Evolutionary conservation across 768 basidiomycete genomes (phyloP).

Genomic region (Agrocybe praecox): DNA sequence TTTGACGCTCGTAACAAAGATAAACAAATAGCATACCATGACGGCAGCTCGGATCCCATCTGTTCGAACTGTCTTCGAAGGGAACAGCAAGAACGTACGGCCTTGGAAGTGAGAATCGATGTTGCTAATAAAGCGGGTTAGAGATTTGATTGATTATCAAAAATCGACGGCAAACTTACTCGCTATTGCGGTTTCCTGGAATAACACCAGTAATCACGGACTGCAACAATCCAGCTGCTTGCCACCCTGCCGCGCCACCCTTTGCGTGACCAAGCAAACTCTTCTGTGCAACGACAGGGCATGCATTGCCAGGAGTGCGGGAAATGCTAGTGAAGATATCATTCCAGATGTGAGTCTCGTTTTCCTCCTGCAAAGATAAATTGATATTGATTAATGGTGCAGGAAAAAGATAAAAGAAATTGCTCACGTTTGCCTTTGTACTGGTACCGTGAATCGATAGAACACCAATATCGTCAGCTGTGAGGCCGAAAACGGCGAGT

Average conservation of each 20-base stretch:
- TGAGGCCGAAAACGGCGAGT: constrained; percentile 95
- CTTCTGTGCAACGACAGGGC: constrained; percentile 97
- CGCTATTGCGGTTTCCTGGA: constrained; percentile 95
- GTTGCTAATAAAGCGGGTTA: constrained; percentile 53
- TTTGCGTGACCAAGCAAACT: constrained; percentile 96
- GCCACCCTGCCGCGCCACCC: constrained; percentile 99
- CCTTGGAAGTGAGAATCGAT: constrained; percentile 91
- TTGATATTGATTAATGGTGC: constrained; percentile 9
- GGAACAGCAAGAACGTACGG: constrained; percentile 93
- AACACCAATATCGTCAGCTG: constrained; percentile 89
- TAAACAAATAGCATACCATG: constrained; percentile 61
- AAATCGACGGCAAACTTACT: constrained; percentile 55
- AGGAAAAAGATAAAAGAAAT: background rate
- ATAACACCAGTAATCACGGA: constrained; percentile 83
- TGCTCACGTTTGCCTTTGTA: constrained; percentile 74
- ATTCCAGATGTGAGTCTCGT: constrained; percentile 97
- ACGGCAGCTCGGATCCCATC: constrained; percentile 88
- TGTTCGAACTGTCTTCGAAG: constrained; percentile 93
- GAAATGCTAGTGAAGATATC: constrained; percentile 87
- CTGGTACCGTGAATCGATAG: constrained; percentile 90
- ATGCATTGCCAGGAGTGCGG: constrained; percentile 94
- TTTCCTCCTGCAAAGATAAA: constrained; percentile 70
- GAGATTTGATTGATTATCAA: background rate
- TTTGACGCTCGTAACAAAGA: background rate
- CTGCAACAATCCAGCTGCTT: constrained; percentile 90